phyloP scores from a whole-genome alignment of 441 rosid species.

The Adansonia rubrostipa region DNA sequence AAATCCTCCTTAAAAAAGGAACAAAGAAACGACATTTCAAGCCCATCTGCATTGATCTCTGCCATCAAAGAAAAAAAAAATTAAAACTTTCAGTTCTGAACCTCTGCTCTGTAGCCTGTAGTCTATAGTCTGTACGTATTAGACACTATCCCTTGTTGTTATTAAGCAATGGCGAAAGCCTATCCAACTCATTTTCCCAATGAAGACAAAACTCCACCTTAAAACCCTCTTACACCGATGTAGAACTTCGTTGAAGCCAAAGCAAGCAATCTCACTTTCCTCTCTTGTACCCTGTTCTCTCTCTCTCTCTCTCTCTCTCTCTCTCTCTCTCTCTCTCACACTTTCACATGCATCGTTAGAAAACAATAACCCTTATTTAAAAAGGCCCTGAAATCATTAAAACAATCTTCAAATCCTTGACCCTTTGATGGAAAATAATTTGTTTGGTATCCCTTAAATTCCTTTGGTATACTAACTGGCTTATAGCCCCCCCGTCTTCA shows the following conservation, averaged over 20 bases:
- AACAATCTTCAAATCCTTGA: conserved; percentile 26
- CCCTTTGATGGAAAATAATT: conserved; percentile 25
- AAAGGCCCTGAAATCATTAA: conserved; percentile 29
- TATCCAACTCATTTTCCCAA: conserved; percentile 43
- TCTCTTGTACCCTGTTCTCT: conserved; percentile 13
- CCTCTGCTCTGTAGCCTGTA: neutral
- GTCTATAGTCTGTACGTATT: neutral
- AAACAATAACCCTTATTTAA: conserved; percentile 24
- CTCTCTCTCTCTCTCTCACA: neutral
- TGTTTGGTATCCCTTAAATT: conserved; percentile 38
- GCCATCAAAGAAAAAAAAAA: neutral
- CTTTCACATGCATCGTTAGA: conserved; percentile 33
- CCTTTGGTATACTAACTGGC: conserved; percentile 17
- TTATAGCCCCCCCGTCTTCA: neutral
- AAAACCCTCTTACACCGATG: conserved; percentile 41
- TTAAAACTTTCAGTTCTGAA: neutral
- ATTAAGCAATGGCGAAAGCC: neutral
- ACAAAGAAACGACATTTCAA: conserved; percentile 41
- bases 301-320: neutral
- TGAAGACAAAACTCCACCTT: conserved; percentile 42
- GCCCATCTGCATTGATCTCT: conserved; percentile 55
- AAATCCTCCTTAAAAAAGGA: conserved; percentile 30
- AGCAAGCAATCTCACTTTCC: conserved; percentile 47
- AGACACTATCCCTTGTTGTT: conserved; percentile 30
- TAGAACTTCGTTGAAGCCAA: conserved; percentile 40